Percentiles rank a stretch among this genome's conserved stretches.
phyloP scores from a whole-genome alignment of 2,329 filamentous ascomycete genomes.

The Xylariaceae sp. region DNA sequence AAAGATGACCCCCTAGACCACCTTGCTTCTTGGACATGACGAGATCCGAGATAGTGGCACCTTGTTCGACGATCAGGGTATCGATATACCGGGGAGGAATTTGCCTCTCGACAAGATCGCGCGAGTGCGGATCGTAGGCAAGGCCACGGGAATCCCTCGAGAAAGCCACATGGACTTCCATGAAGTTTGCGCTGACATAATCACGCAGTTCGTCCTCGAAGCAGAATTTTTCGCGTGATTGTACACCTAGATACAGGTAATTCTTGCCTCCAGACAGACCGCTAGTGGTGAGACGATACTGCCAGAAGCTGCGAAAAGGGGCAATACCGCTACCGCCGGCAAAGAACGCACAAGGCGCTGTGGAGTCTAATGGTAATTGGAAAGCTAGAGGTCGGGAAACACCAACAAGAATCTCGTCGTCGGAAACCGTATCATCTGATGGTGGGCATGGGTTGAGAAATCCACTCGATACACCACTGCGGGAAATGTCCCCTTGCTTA shows the following conservation, averaged over 20 bases:
- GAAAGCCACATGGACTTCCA: constrained; percentile 57
- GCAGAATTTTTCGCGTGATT: constrained; percentile 55
- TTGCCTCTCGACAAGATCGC: constrained; percentile 52
- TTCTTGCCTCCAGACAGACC: constrained; percentile 31
- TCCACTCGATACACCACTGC: constrained; percentile 54
- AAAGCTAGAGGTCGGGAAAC: constrained; percentile 55
- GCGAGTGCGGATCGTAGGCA: constrained; percentile 43
- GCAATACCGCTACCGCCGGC: constrained; percentile 58
- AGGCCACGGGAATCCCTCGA: constrained; percentile 54
- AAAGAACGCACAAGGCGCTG: constrained; percentile 55
- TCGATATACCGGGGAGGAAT: constrained; percentile 57
- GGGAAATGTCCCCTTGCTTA: constrained; percentile 34
- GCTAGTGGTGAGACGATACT: constrained; percentile 40
- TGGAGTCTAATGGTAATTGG: constrained; percentile 53
- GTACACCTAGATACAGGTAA: constrained; percentile 54
- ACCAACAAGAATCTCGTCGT: constrained; percentile 54
- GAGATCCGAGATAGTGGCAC: constrained; percentile 53
- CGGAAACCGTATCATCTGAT: constrained; percentile 42
- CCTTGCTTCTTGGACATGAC: constrained; percentile 61
- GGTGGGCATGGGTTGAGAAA: constrained; percentile 55
- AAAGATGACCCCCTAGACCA: constrained; percentile 51
- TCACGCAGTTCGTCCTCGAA: constrained; percentile 53
- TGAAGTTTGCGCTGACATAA: constrained; percentile 48
- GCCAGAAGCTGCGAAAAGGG: constrained; percentile 58
- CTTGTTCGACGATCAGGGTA: constrained; percentile 53